A percentile compares a stretch with the other conserved stretches of the same genome.
Conservation (phyloP, 768 basidiomycete genomes). For the Royoungia palumana region DNA sequence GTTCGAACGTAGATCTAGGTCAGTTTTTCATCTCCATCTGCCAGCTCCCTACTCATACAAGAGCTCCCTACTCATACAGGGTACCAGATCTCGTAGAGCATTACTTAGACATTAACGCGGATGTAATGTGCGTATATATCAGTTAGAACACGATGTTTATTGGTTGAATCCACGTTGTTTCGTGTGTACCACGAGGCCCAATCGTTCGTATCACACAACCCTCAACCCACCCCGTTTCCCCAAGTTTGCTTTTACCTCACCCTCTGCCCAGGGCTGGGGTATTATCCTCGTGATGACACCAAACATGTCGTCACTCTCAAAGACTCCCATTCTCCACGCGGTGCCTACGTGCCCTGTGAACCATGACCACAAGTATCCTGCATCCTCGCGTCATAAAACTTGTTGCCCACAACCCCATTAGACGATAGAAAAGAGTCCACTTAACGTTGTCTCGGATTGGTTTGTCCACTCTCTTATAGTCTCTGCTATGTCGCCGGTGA, state of each 20-base stretch:
- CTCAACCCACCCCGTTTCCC: conserved; percentile 25
- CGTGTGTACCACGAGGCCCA: conserved; percentile 11
- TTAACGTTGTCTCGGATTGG: not conserved
- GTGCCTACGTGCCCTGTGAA: conserved; percentile 16
- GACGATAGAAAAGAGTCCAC: conserved; percentile 28
- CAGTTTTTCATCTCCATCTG: not conserved
- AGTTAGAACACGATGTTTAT: not conserved
- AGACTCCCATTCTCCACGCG: conserved; percentile 3
- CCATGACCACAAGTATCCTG: conserved; percentile 8
- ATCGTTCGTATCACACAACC: conserved; percentile 18
- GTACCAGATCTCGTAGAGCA: not conserved
- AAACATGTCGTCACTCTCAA: conserved; percentile 2
- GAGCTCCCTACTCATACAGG: conserved; percentile 3
- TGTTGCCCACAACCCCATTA: conserved; percentile 32
- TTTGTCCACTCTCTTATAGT: conserved; percentile 10
- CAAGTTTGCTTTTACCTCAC: conserved; percentile 10
- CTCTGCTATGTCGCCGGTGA: conserved; percentile 29
- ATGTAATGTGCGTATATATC: conserved; percentile 1
- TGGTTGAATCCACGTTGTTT: conserved; percentile 1
- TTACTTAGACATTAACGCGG: not conserved
- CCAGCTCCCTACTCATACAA: conserved; percentile 4
- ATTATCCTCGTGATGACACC: conserved; percentile 3
- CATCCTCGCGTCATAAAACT: conserved; percentile 10
- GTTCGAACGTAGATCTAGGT: conserved; percentile 3
- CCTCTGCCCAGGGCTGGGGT: conserved; percentile 31